Conservation (phyloP, 2,329 filamentous ascomycete species). For the Penicillium sp. region DNA sequence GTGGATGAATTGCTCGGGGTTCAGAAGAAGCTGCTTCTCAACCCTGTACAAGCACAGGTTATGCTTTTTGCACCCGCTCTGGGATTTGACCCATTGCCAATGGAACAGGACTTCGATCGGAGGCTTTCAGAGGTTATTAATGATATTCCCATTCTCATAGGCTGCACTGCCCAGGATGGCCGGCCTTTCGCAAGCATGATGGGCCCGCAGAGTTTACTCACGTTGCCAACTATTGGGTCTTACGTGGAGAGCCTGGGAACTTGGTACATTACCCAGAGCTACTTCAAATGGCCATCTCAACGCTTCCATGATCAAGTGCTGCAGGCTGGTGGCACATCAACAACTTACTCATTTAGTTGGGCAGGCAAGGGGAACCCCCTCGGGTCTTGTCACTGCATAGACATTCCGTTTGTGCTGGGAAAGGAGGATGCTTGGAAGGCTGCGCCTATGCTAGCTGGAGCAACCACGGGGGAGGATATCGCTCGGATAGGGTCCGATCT, state of each 20-base stretch:
- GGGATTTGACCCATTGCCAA: not conserved
- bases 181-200: constrained; percentile 9
- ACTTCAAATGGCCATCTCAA: constrained; percentile 3
- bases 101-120: constrained; percentile 3
- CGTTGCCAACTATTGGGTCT: constrained; percentile 1
- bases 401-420: constrained; percentile 5
- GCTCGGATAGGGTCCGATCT: not conserved
- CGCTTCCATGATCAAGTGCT: not conserved
- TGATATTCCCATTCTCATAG: constrained; percentile 2
- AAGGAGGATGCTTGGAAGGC: not conserved
- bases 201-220: constrained; percentile 1
- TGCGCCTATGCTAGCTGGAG: constrained; percentile 5
- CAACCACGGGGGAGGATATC: not conserved
- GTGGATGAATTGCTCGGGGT: not conserved
- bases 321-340: constrained; percentile 1
- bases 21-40: constrained; percentile 5
- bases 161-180: constrained; percentile 4
- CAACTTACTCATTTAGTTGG: constrained; percentile 3
- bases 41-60: constrained; percentile 1
- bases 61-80: constrained; percentile 8
- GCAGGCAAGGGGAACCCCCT: not conserved
- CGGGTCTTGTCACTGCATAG: constrained; percentile 4
- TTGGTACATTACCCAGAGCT: constrained; percentile 9
- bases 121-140: not conserved
- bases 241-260: constrained; percentile 5